Evolutionary conservation across 805 yeast genomes (phyloP).

Genomic region (Wickerhamiella australiensis): DNA sequence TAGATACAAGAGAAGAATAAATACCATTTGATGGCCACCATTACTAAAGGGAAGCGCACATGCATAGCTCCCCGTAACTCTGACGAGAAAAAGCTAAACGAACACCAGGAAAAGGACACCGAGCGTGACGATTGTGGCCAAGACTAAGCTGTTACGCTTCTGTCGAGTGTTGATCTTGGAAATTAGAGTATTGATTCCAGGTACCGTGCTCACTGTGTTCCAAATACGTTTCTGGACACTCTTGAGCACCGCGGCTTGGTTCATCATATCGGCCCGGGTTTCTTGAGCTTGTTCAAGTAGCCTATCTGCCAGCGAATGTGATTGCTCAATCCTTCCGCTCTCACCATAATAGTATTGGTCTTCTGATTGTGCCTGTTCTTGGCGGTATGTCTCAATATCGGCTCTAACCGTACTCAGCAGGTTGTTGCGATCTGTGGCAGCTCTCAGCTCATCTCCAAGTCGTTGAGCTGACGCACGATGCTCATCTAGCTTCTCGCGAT

Average conservation of each 20-base stretch:
- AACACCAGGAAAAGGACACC: slow-evolving; percentile 63
- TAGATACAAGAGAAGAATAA: too few species aligned
- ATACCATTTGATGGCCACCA: too few species aligned
- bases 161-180: slow-evolving; percentile 77
- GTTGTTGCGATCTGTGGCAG: slow-evolving; percentile 67
- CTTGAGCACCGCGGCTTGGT: slow-evolving; percentile 55
- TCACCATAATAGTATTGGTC: slow-evolving; percentile 73
- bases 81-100: too few species aligned
- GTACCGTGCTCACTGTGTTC: slow-evolving; percentile 53
- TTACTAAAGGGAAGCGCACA: not conserved
- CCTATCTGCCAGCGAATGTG: slow-evolving; percentile 66
- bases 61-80: too few species aligned
- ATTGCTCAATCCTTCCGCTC: slow-evolving; percentile 54
- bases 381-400: slow-evolving; percentile 62
- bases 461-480: slow-evolving; percentile 52
- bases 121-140: slow-evolving; percentile 57
- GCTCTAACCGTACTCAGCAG: slow-evolving; percentile 62
- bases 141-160: slow-evolving; percentile 74
- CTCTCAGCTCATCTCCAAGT: slow-evolving; percentile 45
- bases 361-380: slow-evolving; percentile 32
- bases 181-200: slow-evolving; percentile 69
- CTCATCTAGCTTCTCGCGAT: slow-evolving; percentile 60
- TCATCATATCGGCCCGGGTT: slow-evolving; percentile 70
- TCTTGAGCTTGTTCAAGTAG: slow-evolving; percentile 75
- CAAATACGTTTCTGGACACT: slow-evolving; percentile 54